A percentile compares a stretch with the other conserved stretches of the same genome.
phyloP scores from a whole-genome alignment of 345 rosid species.

The Isatis tinctoria region DNA sequence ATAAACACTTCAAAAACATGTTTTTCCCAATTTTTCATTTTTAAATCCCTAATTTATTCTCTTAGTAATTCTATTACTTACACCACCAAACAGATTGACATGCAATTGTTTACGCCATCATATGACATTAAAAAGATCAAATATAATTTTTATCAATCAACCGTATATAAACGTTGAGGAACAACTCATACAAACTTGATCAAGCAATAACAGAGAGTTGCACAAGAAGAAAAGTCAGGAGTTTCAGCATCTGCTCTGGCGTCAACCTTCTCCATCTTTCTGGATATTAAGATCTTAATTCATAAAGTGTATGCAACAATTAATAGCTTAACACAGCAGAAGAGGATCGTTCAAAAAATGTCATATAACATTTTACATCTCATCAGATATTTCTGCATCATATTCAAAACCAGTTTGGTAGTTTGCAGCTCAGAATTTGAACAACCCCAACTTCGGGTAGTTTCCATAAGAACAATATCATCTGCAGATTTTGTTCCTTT shows the following conservation, averaged over 20 bases:
- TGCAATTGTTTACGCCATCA: too few species aligned
- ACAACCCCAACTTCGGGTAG: constrained; percentile 61
- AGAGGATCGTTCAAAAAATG: constrained; percentile 74
- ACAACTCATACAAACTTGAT: too few species aligned
- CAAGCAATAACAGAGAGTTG: background rate
- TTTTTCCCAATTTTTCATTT: too few species aligned
- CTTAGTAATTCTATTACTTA: too few species aligned
- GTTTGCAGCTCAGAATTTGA: constrained; percentile 68
- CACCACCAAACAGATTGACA: too few species aligned
- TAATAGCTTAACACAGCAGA: constrained; percentile 75
- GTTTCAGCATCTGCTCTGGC: constrained; percentile 91
- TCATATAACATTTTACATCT: constrained; percentile 54
- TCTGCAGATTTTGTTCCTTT: constrained; percentile 73
- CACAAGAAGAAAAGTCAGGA: constrained; percentile 7
- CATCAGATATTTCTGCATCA: constrained; percentile 78
- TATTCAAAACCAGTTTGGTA: constrained; percentile 71
- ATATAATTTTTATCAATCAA: too few species aligned
- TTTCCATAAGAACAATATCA: constrained; percentile 85
- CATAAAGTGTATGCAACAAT: constrained; percentile 61
- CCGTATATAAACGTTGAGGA: too few species aligned
- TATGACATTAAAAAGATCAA: too few species aligned
- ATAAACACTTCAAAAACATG: too few species aligned
- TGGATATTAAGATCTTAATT: constrained; percentile 57
- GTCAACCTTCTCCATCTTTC: constrained; percentile 85
- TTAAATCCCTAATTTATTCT: too few species aligned